These are phyloP conservation scores for Spathaspora gorwiae DNA, from an alignment of 805 yeast genomes.

Conservation along the genomic window DNA sequence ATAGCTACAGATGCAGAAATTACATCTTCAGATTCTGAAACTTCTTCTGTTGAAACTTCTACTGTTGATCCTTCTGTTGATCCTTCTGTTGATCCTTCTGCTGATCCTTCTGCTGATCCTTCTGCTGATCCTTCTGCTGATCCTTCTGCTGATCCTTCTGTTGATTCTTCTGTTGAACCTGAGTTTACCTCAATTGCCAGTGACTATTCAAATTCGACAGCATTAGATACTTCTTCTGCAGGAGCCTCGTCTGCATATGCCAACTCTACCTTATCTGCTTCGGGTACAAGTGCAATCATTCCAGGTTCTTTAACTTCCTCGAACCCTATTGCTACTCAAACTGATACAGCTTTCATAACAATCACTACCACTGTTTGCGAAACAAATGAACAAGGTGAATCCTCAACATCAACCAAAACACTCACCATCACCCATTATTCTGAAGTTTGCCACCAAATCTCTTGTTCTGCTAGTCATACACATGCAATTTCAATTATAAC, in stretches of 20 bases:
- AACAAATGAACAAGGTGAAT: neutral
- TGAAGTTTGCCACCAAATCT: neutral
- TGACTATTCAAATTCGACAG: neutral
- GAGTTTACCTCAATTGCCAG: neutral
- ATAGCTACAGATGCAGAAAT: conserved; percentile 9
- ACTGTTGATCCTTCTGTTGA: neutral
- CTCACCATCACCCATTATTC: neutral
- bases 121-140: neutral
- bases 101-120: neutral
- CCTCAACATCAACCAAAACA: neutral
- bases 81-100: neutral
- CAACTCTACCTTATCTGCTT: neutral
- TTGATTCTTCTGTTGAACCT: neutral
- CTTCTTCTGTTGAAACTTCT: conserved; percentile 4
- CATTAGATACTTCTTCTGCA: neutral
- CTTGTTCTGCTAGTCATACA: neutral
- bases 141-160: neutral
- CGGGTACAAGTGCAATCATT: neutral
- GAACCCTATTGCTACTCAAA: neutral
- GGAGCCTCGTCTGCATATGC: neutral
- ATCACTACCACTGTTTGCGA: neutral
- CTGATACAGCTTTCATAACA: neutral
- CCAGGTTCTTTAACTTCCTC: neutral
- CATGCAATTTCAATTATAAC: neutral
- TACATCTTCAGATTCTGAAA: conserved; percentile 4